Evolutionary conservation across 257 asterid genomes (phyloP).

Genomic region (Buddleja alternifolia): DNA sequence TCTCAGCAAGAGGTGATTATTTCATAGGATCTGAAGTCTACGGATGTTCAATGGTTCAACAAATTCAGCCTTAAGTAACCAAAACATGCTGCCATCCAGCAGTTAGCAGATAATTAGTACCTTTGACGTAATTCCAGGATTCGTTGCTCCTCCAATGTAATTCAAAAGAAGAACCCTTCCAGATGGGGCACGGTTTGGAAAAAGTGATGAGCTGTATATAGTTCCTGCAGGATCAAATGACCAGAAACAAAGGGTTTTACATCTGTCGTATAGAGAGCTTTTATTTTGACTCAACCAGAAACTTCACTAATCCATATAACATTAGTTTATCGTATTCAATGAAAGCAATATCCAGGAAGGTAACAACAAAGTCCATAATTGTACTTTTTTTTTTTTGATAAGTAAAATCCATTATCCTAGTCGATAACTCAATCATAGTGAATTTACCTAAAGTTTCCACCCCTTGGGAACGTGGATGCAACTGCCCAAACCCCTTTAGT

Average conservation of each 20-base stretch:
- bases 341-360: slow-evolving; percentile 8
- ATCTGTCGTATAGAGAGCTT: not conserved
- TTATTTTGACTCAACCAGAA: not conserved
- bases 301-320: not conserved
- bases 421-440: slow-evolving; percentile 10
- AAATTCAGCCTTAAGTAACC: slow-evolving; percentile 12
- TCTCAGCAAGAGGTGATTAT: not conserved
- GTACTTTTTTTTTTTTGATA: not conserved
- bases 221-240: slow-evolving; percentile 68
- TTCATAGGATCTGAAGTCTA: slow-evolving; percentile 6
- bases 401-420: slow-evolving; percentile 1
- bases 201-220: slow-evolving; percentile 94
- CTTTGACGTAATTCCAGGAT: slow-evolving; percentile 80
- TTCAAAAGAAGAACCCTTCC: slow-evolving; percentile 90
- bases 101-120: slow-evolving; percentile 41
- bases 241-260: slow-evolving; percentile 21
- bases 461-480: slow-evolving; percentile 98
- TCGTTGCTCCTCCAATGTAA: slow-evolving; percentile 95
- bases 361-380: slow-evolving; percentile 18
- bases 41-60: not conserved
- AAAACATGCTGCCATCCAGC: slow-evolving; percentile 11
- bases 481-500: slow-evolving; percentile 96
- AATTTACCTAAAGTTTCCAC: slow-evolving; percentile 89
- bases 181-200: slow-evolving; percentile 95
- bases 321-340: slow-evolving; percentile 22